Evolutionary conservation across 768 basidiomycete genomes (phyloP), one percentile per base, ranked within the genome.

Genomic region (Aureoboletus auriporus): DNA sequence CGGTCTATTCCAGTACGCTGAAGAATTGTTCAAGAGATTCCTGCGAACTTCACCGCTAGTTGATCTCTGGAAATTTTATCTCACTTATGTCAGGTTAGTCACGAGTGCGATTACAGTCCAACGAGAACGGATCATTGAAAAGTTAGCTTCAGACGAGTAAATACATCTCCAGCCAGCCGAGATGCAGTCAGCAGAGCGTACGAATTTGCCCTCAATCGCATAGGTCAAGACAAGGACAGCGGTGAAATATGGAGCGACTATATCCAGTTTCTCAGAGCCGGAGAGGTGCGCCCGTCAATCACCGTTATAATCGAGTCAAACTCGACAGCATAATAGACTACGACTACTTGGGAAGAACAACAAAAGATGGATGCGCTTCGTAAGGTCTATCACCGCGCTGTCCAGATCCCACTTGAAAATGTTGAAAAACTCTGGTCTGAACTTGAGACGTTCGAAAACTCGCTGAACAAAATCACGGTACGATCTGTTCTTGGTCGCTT

Each of bases 211-310:
- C 74, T 98, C 45, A 83, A 81, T 57, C 80, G 93, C 54, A 82
- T 96, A 39, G 93, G 93, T 14, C 85, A 89, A 63, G 95, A 98
- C 69, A 87, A 90, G 58, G 90, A 94, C 52, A 87, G 89, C 46
- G 90, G 88, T 8, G 83, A 87, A 46, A 91, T 99, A 33, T 98
- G 95, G 94, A 78, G 73, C 49, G 94, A 98, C 59, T 98, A 94
- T 60, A 88, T 98, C 61, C 81, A 86, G 50, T 97, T 96, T 64
- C 67, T 99, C 43, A 83, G 80, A 54, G 77, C 82, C 13, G 86
- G 82, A 36, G 87, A 88, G 72, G 90, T 89, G 57, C 61, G 83
- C 20, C 20, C 20, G 2, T 63, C 30, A 16, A 36, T 28, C 12
- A 14, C 11, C 42, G 39, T 17, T 51, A n/a, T 26, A 11, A 14